Evolutionary conservation across 2,329 filamentous ascomycete species (phyloP).

Genomic region (Calonectria leucothoes): DNA sequence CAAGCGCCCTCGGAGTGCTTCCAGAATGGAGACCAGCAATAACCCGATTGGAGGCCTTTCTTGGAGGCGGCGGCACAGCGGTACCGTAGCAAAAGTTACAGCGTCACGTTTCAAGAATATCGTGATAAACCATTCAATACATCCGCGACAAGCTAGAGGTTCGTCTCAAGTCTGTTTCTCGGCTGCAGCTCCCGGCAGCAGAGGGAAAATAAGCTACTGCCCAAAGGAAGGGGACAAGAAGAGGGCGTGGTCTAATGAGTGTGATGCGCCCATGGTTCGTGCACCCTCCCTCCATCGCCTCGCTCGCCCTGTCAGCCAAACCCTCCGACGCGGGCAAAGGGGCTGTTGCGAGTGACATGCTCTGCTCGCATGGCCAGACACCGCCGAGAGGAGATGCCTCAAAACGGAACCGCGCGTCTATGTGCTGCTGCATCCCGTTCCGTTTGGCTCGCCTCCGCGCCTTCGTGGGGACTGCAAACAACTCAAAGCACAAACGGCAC

Average conservation of each 20-base stretch:
- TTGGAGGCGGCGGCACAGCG: background rate
- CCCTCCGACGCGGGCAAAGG: background rate
- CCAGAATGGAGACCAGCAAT: background rate
- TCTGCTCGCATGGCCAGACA: background rate
- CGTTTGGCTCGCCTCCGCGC: background rate
- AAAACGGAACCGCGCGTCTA: background rate
- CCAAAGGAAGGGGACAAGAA: background rate
- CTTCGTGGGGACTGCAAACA: background rate
- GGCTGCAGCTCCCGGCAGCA: background rate
- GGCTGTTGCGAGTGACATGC: background rate
- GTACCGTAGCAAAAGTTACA: background rate
- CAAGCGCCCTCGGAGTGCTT: constrained; percentile 4
- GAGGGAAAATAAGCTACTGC: background rate
- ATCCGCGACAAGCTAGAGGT: background rate
- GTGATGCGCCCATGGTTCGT: background rate
- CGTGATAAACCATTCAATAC: background rate
- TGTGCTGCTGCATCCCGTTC: background rate
- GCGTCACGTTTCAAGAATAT: constrained; percentile 1
- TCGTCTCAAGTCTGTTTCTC: background rate
- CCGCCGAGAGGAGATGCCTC: background rate
- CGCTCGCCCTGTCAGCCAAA: background rate
- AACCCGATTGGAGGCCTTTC: constrained; percentile 20
- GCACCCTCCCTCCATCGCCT: background rate
- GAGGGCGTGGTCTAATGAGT: background rate
- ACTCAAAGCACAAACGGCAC: background rate